Evolutionary conservation across 2,329 filamentous ascomycete genomes (phyloP).

Genomic region (Nannizziopsis barbatae): DNA sequence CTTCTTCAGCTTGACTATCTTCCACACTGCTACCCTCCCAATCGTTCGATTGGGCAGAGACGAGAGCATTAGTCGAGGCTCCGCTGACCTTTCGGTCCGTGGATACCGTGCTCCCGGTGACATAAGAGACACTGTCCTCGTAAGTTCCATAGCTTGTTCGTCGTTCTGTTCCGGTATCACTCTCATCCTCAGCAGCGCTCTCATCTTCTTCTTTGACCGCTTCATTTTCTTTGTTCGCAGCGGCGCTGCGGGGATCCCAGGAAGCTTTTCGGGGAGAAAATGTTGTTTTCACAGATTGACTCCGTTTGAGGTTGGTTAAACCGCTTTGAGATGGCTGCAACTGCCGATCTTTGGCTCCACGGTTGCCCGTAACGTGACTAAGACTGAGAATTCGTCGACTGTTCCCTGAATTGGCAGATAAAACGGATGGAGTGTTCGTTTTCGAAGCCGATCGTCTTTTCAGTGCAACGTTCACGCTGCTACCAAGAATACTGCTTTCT

Average conservation of each 20-base stretch:
- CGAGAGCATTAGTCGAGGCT: constrained; percentile 29
- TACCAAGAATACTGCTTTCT: constrained; percentile 31
- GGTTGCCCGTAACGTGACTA: constrained; percentile 75
- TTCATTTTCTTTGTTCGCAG: constrained; percentile 51
- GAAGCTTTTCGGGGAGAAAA: constrained; percentile 54
- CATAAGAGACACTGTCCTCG: constrained; percentile 34
- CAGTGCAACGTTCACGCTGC: constrained; percentile 37
- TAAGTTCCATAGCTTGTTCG: constrained; percentile 35
- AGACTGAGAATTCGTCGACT: constrained; percentile 77
- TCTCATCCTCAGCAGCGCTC: constrained; percentile 29
- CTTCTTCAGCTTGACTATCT: constrained; percentile 6
- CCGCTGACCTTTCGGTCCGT: constrained; percentile 32
- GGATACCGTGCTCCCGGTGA: constrained; percentile 32
- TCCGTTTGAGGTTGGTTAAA: constrained; percentile 56
- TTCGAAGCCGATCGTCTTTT: constrained; percentile 43
- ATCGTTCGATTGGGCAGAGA: constrained; percentile 22
- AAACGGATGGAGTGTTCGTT: constrained; percentile 32
- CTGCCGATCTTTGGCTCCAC: constrained; percentile 26
- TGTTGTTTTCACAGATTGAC: constrained; percentile 62
- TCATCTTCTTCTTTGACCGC: constrained; percentile 54
- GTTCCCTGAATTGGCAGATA: constrained; percentile 40
- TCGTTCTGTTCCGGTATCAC: constrained; percentile 41
- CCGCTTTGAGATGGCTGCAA: constrained; percentile 26
- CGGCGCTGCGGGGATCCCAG: constrained; percentile 47
- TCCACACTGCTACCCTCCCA: constrained; percentile 18